These are phyloP conservation scores for Amesomyces nigricolor DNA, from an alignment of 2,329 filamentous ascomycete genomes.

Conservation along the genomic window DNA sequence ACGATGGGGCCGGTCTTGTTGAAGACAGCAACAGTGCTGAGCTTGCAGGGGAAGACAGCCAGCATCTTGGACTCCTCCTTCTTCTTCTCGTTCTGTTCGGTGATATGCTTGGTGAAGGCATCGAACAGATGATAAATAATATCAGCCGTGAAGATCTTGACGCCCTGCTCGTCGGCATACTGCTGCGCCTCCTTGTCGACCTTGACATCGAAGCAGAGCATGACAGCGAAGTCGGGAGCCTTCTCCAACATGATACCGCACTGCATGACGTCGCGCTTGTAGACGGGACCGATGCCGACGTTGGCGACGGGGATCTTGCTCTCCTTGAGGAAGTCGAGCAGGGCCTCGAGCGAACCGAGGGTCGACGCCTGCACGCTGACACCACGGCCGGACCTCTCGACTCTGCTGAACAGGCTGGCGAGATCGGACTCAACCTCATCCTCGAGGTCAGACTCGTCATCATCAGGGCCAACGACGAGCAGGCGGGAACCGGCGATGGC, in stretches of 20 bases:
- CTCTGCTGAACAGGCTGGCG: slow-evolving; percentile 81
- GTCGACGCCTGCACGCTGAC: slow-evolving; percentile 97
- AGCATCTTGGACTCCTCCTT: slow-evolving; percentile 95
- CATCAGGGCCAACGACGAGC: slow-evolving; percentile 87
- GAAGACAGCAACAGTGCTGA: slow-evolving; percentile 87
- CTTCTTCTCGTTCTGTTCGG: slow-evolving; percentile 76
- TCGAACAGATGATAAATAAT: slow-evolving; percentile 99
- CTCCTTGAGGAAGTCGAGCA: slow-evolving; percentile 91
- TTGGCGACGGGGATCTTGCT: slow-evolving; percentile 98
- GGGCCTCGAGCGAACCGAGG: slow-evolving; percentile 88
- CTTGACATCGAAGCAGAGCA: slow-evolving; percentile 99
- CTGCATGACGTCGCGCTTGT: slow-evolving; percentile 96
- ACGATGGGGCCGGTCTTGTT: slow-evolving; percentile 98
- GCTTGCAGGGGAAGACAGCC: slow-evolving; percentile 93
- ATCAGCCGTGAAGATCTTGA: slow-evolving; percentile 97
- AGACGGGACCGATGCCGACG: slow-evolving; percentile 94
- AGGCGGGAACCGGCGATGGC: slow-evolving; percentile 95
- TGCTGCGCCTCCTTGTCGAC: slow-evolving; percentile 91
- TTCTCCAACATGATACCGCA: slow-evolving; percentile 96
- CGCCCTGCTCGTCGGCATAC: slow-evolving; percentile 87
- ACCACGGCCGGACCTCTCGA: slow-evolving; percentile 87
- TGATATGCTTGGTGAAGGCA: slow-evolving; percentile 92
- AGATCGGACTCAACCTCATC: slow-evolving; percentile 96
- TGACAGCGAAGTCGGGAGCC: slow-evolving; percentile 89
- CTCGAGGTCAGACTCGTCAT: slow-evolving; percentile 94